Conservation (phyloP, 1,284 basidiomycete genomes). For the Anthracocystis walkeri region DNA sequence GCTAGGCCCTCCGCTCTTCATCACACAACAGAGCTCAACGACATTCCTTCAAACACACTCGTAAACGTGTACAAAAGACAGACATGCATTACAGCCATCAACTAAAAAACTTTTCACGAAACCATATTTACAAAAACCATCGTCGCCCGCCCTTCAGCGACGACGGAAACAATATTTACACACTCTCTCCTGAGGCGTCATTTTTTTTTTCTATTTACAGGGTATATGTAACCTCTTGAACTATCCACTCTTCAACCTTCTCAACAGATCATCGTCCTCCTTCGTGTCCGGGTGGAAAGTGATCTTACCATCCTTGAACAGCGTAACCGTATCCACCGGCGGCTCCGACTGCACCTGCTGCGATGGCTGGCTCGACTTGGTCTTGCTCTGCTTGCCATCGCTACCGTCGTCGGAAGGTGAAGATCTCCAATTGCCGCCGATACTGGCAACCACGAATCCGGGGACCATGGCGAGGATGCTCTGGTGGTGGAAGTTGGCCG, state of each 20-base stretch:
- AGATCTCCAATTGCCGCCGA: constrained; percentile 63
- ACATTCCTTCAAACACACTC: too few species aligned
- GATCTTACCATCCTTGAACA: constrained; percentile 75
- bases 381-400: constrained; percentile 3
- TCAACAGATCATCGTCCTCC: constrained; percentile 63
- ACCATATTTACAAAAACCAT: too few species aligned
- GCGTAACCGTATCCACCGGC: constrained; percentile 35
- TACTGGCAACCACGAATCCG: constrained; percentile 60
- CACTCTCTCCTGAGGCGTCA: too few species aligned
- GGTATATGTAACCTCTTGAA: not conserved
- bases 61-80: too few species aligned
- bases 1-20: too few species aligned
- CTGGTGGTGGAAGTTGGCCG: constrained; percentile 72
- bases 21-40: too few species aligned
- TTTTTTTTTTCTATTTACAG: constrained; percentile 40
- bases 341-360: constrained; percentile 21
- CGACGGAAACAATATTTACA: constrained; percentile 7
- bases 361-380: constrained; percentile 10
- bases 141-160: not conserved
- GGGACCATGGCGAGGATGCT: constrained; percentile 76
- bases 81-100: too few species aligned
- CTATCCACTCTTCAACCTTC: constrained; percentile 23
- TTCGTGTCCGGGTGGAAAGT: constrained; percentile 87
- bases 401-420: constrained; percentile 72
- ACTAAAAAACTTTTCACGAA: too few species aligned